A percentile compares a stretch with the other conserved stretches of the same genome.
Conservation (phyloP, 495 filamentous ascomycete species). For the Tirmania nivea region DNA sequence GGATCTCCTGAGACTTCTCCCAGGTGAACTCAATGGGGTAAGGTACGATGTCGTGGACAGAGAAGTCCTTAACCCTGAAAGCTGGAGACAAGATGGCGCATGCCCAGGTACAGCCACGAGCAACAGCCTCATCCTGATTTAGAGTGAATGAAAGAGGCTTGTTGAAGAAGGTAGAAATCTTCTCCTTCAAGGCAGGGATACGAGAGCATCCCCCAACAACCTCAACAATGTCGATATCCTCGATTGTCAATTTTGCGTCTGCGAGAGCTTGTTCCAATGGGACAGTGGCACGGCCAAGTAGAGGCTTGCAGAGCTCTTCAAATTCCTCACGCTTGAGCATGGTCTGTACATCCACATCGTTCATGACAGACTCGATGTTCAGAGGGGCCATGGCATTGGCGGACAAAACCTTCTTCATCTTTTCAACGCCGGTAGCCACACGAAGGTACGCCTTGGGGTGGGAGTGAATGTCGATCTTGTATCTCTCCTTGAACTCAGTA, state of each 20-base stretch:
- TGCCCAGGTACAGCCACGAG: constrained; percentile 89
- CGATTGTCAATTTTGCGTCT: constrained; percentile 67
- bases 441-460: constrained; percentile 78
- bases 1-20: constrained; percentile 97
- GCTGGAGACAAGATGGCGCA: constrained; percentile 95
- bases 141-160: constrained; percentile 88
- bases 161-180: constrained; percentile 72
- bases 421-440: constrained; percentile 73
- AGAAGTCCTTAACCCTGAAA: constrained; percentile 96
- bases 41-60: constrained; percentile 87
- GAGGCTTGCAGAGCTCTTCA: constrained; percentile 69
- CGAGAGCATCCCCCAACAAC: constrained; percentile 89
- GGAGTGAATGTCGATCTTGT: constrained; percentile 70
- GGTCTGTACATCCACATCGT: constrained; percentile 74
- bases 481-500: constrained; percentile 82
- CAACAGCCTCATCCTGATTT: constrained; percentile 95
- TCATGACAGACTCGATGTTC: constrained; percentile 97
- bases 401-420: constrained; percentile 96
- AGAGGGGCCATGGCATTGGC: constrained; percentile 86
- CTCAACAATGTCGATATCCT: constrained; percentile 88
- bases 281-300: constrained; percentile 48
- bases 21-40: constrained; percentile 99
- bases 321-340: constrained; percentile 89
- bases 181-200: constrained; percentile 79
- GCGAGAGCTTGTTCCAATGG: constrained; percentile 78